Evolutionary conservation across 176 grass and related monocot species (phyloP), one percentile per base, ranked within the genome.

Genomic region (Raddia distichophylla): DNA sequence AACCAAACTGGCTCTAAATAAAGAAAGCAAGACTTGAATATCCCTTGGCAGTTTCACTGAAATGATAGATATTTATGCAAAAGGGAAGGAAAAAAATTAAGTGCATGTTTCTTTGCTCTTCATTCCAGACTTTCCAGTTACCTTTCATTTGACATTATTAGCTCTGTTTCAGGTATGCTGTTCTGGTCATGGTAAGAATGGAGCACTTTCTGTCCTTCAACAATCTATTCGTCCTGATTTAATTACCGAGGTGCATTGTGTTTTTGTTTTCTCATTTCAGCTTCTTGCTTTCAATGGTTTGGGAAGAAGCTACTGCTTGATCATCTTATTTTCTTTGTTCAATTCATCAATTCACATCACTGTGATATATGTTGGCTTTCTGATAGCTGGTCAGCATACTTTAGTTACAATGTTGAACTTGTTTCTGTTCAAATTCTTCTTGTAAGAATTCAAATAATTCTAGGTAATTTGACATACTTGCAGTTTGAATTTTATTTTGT

Each of bases 141-240:
- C 5, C 35, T 63, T 34, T 52, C 60, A 74, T 88, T 10, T 80
- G 8, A 85, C 47, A 82, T 19, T 78, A 46, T 80, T 72, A 40
- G 10, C 44, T 88, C 51, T 86, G 33, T 94, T 85, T 74, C 67
- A 98, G 95, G 92, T 98, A 4, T 98, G 95, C 84, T 98, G 95
- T 84, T 98, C 95, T 50, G 95, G 95, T 80, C 92, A 98, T 84
- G 95, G 95, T 81, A 98, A 98, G 80, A 98, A 98, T 79, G 95
- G 95, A 76, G 64, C 95, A 63, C 88, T 98, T 75, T 93, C 83
- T 54, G 82, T 89, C 60, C 90, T 98, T 69, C 95, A 98, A 80
- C 95, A 98, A 93, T 98, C 95, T 76, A 88, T 98, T 63, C 90
- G 95, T 48, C 95, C 95, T 79, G 95, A 94, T 68, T 89, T 98